Evolutionary conservation across 2,329 filamentous ascomycete genomes (phyloP).

Genomic region (Diaporthe ilicicola): DNA sequence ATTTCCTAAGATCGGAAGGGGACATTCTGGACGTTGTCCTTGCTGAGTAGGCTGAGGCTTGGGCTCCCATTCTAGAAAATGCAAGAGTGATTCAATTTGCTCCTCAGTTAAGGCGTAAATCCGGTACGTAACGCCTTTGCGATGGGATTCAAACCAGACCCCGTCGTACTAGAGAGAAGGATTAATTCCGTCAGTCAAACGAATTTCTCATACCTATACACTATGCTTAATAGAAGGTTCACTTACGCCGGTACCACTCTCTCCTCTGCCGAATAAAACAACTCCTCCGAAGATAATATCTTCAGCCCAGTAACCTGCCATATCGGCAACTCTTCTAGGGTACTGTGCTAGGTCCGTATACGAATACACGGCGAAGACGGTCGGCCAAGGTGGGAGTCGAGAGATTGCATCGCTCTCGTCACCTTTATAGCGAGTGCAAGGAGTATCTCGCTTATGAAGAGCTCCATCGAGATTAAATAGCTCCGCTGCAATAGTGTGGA

Average conservation of each 20-base stretch:
- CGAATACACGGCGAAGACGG: too few species aligned
- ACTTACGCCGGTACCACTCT: not conserved
- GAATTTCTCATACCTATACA: too few species aligned
- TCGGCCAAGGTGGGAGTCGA: too few species aligned
- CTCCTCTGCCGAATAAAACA: slow-evolving; percentile 34
- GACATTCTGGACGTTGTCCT: not conserved
- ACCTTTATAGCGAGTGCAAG: not conserved
- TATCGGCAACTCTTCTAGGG: slow-evolving; percentile 39
- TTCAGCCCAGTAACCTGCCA: slow-evolving; percentile 43
- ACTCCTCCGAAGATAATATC: slow-evolving; percentile 40
- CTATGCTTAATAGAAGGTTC: too few species aligned
- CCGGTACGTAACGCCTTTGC: not conserved
- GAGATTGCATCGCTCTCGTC: not conserved
- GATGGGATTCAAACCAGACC: not conserved
- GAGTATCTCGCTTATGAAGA: not conserved
- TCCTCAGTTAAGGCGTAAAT: not conserved
- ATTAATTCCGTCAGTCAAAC: too few species aligned
- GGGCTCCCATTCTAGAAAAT: not conserved
- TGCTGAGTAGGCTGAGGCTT: too few species aligned
- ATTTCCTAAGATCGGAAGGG: not conserved
- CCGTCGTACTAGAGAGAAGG: not conserved
- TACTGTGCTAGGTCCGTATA: slow-evolving; percentile 42
- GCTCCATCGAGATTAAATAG: not conserved
- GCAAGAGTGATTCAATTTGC: not conserved
- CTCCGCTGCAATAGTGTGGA: not conserved